Conservation (phyloP, 208 protist species). For the Angomonas ambiguus region DNA sequence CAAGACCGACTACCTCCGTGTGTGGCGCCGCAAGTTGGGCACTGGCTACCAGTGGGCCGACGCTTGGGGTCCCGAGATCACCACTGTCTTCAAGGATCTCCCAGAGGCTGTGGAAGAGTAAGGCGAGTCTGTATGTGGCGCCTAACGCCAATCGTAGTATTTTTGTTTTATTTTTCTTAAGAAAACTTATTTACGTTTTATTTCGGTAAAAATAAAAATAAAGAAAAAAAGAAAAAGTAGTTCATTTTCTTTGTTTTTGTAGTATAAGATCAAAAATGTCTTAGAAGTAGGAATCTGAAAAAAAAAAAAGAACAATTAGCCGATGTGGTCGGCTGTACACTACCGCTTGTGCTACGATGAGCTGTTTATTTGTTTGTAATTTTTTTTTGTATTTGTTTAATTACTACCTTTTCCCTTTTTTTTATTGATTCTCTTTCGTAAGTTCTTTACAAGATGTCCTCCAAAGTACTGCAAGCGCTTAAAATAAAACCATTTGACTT, state of each 20-base stretch:
- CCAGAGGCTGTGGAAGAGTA: constrained; percentile 65
- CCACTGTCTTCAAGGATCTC: constrained; percentile 76
- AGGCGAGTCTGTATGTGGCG: background rate
- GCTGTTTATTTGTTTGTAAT: too few relatives aligned
- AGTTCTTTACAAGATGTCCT: constrained; percentile 10
- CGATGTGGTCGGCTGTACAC: too few relatives aligned
- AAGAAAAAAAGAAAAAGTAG: background rate
- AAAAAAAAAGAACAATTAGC: constrained; percentile 9
- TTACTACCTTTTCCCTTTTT: background rate
- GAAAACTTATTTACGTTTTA: constrained; percentile 3
- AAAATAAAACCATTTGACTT: constrained; percentile 43
- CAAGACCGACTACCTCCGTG: constrained; percentile 79
- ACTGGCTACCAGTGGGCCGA: constrained; percentile 88
- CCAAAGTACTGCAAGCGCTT: constrained; percentile 22
- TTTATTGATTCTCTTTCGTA: background rate
- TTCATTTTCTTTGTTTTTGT: background rate
- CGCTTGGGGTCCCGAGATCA: constrained; percentile 76
- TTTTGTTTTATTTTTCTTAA: constrained; percentile 12
- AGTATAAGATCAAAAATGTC: too few relatives aligned
- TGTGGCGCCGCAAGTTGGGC: constrained; percentile 84
- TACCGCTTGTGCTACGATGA: too few relatives aligned
- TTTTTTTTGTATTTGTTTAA: too few relatives aligned
- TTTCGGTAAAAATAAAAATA: constrained; percentile 7
- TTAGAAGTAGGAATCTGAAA: background rate
- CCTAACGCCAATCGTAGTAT: background rate